Conservation (phyloP, 768 basidiomycete genomes). For the Mycena galopus region DNA sequence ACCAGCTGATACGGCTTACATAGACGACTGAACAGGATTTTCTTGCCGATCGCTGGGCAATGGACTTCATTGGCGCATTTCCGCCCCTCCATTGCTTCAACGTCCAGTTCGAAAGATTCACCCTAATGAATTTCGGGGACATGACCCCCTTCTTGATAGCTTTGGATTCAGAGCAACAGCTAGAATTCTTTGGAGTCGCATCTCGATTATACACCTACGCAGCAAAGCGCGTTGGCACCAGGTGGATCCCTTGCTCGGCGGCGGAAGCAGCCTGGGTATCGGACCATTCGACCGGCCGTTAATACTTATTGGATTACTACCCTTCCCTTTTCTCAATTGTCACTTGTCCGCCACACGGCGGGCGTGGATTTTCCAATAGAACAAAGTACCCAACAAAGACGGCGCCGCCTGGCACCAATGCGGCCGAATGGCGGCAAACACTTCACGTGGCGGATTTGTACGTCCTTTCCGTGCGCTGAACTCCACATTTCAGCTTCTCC, state of each 20-base stretch:
- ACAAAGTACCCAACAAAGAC: conserved; percentile 14
- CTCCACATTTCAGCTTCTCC: conserved; percentile 25
- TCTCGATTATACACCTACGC: background rate
- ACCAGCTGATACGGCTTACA: background rate
- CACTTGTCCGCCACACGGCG: conserved; percentile 21
- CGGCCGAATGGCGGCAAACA: conserved; percentile 11
- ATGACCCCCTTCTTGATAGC: no score
- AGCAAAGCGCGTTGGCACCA: background rate
- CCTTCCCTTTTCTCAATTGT: background rate
- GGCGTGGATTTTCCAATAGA: conserved; percentile 18
- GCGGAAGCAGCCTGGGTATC: conserved; percentile 2
- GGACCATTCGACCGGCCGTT: background rate
- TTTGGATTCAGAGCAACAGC: background rate
- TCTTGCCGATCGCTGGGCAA: background rate
- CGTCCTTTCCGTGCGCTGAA: conserved; percentile 19
- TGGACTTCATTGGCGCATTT: background rate
- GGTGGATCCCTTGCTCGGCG: background rate
- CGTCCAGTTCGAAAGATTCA: background rate
- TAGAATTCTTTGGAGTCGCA: background rate
- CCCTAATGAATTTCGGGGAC: no score
- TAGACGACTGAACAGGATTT: background rate
- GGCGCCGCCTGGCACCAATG: conserved; percentile 7
- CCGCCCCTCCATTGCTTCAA: conserved; percentile 10
- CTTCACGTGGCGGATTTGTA: conserved; percentile 25
- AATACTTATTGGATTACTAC: background rate